Evolutionary conservation across 768 basidiomycete genomes (phyloP).

Genomic region (Sporobolomyces roseus): DNA sequence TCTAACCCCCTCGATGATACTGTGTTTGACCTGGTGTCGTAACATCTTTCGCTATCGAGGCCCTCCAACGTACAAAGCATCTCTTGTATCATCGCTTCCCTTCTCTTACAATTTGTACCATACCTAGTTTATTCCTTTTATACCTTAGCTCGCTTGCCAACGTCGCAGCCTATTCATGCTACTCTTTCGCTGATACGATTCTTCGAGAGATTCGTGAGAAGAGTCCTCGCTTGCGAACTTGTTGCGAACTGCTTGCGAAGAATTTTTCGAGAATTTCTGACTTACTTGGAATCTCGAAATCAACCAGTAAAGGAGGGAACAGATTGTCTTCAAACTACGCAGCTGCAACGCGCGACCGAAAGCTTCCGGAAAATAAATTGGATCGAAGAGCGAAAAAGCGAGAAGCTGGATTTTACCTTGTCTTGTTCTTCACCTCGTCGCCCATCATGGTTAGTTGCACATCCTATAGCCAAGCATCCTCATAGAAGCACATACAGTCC

Average conservation of each 20-base stretch:
- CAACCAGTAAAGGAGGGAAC: no score
- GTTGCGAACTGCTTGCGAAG: no score
- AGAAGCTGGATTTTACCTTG: no score
- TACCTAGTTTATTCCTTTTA: background rate
- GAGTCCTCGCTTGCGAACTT: no score
- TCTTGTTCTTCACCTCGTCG: constrained; percentile 16
- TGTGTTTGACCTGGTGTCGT: background rate
- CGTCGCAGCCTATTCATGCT: constrained; percentile 5
- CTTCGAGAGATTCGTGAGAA: no score
- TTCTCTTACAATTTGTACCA: background rate
- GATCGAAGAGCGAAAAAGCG: no score
- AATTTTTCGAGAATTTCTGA: no score
- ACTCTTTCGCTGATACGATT: background rate
- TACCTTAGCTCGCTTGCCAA: background rate
- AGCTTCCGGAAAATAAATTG: no score
- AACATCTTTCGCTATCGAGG: background rate
- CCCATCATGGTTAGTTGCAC: constrained; percentile 7
- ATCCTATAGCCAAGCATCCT: background rate
- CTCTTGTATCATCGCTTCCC: background rate
- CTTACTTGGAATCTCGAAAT: no score
- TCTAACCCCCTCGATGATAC: background rate
- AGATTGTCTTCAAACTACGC: no score
- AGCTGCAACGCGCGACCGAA: no score
- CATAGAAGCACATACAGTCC: background rate
- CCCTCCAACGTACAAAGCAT: background rate